These are phyloP conservation scores for Chaetomiaceae sp. DNA, from an alignment of 2,329 filamentous ascomycete genomes.

Conservation along the genomic window DNA sequence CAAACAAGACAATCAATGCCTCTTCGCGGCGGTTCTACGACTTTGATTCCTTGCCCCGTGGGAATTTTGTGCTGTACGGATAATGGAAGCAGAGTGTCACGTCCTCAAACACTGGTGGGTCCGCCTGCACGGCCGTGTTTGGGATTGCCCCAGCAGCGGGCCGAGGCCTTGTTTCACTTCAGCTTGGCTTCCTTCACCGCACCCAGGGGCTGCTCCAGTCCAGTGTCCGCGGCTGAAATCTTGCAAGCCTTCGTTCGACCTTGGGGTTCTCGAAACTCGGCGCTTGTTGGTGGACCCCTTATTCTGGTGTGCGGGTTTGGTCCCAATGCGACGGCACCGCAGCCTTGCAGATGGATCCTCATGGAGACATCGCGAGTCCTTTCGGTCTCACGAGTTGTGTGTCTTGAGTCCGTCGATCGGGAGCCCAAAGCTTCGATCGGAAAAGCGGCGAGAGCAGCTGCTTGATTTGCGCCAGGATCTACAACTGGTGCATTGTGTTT, in stretches of 20 bases:
- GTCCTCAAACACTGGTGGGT: slow-evolving; percentile 31
- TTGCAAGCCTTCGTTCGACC: slow-evolving; percentile 8
- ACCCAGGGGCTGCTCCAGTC: too few relatives aligned
- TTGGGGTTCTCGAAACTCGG: slow-evolving; percentile 21
- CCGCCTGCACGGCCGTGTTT: slow-evolving; percentile 30
- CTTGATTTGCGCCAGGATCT: slow-evolving; percentile 12
- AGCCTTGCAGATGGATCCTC: neutral
- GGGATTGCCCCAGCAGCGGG: slow-evolving; percentile 27
- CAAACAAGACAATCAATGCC: slow-evolving; percentile 3
- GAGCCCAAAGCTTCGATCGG: neutral
- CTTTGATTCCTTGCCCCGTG: slow-evolving; percentile 6
- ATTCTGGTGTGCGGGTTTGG: slow-evolving; percentile 3
- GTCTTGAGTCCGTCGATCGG: neutral
- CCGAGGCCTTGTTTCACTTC: slow-evolving; percentile 36
- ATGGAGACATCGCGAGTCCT: neutral
- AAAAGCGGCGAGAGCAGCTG: slow-evolving; percentile 6
- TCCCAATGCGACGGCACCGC: slow-evolving; percentile 4
- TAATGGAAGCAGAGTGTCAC: slow-evolving; percentile 18
- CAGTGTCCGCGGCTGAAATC: slow-evolving; percentile 14
- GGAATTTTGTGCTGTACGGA: slow-evolving; percentile 8
- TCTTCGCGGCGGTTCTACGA: slow-evolving; percentile 3
- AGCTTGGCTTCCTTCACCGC: too few relatives aligned
- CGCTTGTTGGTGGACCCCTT: slow-evolving; percentile 2
- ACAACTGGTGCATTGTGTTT: slow-evolving; percentile 21
- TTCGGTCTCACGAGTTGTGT: slow-evolving; percentile 10